phyloP scores from a whole-genome alignment of 2,329 filamentous ascomycete genomes.

The Fusarium sp. region DNA sequence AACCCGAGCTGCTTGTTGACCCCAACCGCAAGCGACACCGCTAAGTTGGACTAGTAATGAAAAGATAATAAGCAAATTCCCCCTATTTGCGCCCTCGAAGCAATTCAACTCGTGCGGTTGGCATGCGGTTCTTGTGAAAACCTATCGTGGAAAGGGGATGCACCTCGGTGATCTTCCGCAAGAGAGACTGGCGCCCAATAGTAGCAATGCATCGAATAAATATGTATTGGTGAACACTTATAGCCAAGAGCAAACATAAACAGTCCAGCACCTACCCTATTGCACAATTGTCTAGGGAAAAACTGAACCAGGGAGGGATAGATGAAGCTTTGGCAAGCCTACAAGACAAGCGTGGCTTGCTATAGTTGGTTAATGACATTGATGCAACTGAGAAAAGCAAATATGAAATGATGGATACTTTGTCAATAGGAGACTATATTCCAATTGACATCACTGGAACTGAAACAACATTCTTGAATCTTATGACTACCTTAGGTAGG shows the following conservation, averaged over 20 bases:
- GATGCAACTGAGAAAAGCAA: too few relatives aligned
- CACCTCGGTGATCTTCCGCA: conserved; percentile 34
- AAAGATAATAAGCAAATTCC: background rate
- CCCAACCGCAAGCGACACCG: conserved; percentile 28
- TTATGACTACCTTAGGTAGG: background rate
- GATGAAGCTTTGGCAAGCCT: background rate
- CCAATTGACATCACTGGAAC: conserved; percentile 6
- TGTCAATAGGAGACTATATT: background rate
- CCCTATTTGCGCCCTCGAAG: conserved; percentile 6
- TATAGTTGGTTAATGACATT: too few relatives aligned
- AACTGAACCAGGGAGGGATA: background rate
- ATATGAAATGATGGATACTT: background rate
- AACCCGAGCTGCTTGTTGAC: conserved; percentile 41
- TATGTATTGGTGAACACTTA: background rate
- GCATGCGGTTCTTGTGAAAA: conserved; percentile 32
- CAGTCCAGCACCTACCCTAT: background rate
- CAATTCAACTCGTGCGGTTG: conserved; percentile 13
- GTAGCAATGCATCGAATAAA: background rate
- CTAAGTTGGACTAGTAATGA: conserved; percentile 16
- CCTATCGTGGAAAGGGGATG: conserved; percentile 9
- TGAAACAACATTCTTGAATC: conserved; percentile 5
- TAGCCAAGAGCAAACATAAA: background rate
- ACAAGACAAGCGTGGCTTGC: too few relatives aligned
- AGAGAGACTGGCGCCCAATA: conserved; percentile 8
- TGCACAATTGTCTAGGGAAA: background rate